phyloP scores from a whole-genome alignment of 2,329 filamentous ascomycete species.

The Epichloe baconii region DNA sequence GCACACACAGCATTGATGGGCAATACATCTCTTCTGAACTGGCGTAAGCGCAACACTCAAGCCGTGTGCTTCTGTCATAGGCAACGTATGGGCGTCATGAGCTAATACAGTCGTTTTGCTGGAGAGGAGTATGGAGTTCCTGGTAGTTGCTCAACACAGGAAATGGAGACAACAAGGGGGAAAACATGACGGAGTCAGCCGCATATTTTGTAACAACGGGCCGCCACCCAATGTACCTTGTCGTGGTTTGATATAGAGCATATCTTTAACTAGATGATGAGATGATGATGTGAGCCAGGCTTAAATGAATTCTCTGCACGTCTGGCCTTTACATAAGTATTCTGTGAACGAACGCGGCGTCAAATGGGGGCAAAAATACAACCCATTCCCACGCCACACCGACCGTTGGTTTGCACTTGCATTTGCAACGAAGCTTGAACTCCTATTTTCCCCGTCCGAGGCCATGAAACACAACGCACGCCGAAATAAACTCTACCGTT shows the following conservation, averaged over 20 bases:
- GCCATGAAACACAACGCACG: background rate
- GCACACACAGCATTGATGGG: background rate
- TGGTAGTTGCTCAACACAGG: background rate
- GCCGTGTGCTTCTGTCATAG: background rate
- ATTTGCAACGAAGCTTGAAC: too few relatives aligned
- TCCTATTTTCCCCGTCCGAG: background rate
- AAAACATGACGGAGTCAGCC: background rate
- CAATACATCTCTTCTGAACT: background rate
- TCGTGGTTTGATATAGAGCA: background rate
- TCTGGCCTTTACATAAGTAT: background rate
- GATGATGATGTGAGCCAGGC: background rate
- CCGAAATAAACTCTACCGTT: background rate
- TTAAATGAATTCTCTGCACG: background rate
- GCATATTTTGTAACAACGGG: background rate
- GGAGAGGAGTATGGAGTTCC: background rate
- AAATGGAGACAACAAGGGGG: background rate
- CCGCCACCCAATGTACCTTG: background rate
- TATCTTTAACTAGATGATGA: background rate
- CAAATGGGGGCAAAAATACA: background rate
- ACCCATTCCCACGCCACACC: background rate
- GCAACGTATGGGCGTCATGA: background rate
- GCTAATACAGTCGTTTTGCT: background rate
- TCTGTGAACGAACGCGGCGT: too few relatives aligned
- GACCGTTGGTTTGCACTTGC: too few relatives aligned
- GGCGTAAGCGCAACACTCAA: too few relatives aligned